phyloP scores from a whole-genome alignment of 495 filamentous ascomycete genomes.

The Talaromyces wortmannii region DNA sequence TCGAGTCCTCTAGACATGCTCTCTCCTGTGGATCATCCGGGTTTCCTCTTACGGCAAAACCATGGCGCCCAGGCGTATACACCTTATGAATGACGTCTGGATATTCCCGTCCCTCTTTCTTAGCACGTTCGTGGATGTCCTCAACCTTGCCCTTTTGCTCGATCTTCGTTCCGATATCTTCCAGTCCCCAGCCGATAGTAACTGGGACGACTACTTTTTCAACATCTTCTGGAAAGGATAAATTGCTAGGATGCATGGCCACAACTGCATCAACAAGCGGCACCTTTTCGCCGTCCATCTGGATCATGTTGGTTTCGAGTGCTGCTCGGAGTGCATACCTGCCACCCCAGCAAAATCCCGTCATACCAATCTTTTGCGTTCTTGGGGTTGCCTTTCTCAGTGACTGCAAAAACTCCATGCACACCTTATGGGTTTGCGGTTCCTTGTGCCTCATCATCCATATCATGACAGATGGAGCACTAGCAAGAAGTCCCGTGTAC shows the following conservation, averaged over 20 bases:
- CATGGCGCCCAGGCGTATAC: slow-evolving; percentile 31
- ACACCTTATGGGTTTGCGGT: slow-evolving; percentile 20
- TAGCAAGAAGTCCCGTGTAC: slow-evolving; percentile 25
- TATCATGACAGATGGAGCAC: slow-evolving; percentile 16
- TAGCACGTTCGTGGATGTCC: slow-evolving; percentile 14
- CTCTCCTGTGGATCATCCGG: slow-evolving; percentile 19
- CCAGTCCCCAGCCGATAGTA: slow-evolving; percentile 26
- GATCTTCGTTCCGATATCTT: slow-evolving; percentile 20
- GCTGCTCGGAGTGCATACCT: slow-evolving; percentile 26
- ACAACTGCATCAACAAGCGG: slow-evolving; percentile 29
- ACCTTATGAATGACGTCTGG: slow-evolving; percentile 23
- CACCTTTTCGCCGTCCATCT: slow-evolving; percentile 27
- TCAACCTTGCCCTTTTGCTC: slow-evolving; percentile 18
- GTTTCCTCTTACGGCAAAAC: slow-evolving; percentile 27
- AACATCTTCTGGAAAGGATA: slow-evolving; percentile 29
- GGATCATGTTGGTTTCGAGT: slow-evolving; percentile 19
- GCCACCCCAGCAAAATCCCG: slow-evolving; percentile 38
- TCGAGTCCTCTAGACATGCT: slow-evolving; percentile 23
- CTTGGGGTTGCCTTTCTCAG: slow-evolving; percentile 18
- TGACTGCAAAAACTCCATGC: slow-evolving; percentile 18
- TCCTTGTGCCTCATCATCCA: slow-evolving; percentile 30
- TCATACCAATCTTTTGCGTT: slow-evolving; percentile 28
- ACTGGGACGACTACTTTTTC: slow-evolving; percentile 27
- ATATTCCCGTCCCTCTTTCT: slow-evolving; percentile 11
- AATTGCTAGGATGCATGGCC: slow-evolving; percentile 27